phyloP scores from a whole-genome alignment of 192 early-diverging fungal genomes.

The Coemansia sp. region DNA sequence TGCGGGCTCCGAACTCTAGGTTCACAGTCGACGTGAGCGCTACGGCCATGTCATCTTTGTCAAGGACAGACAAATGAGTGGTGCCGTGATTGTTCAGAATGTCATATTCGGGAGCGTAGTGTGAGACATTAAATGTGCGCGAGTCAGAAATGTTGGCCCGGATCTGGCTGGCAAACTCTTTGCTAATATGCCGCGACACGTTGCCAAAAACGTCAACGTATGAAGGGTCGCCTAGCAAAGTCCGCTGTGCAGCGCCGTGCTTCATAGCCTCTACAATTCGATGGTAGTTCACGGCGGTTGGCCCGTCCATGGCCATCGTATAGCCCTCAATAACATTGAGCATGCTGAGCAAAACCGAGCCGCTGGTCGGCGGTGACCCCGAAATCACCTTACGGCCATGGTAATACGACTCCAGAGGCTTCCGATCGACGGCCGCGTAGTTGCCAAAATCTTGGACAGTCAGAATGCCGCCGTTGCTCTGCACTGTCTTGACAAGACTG shows the following conservation, averaged over 20 bases:
- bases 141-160: conserved; percentile 71
- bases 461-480: conserved; percentile 68
- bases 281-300: conserved; percentile 66
- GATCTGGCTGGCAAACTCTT: conserved; percentile 61
- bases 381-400: conserved; percentile 73
- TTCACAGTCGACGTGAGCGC: conserved; percentile 87
- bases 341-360: conserved; percentile 74
- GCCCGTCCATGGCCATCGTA: conserved; percentile 57
- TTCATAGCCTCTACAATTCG: conserved; percentile 85
- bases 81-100: conserved; percentile 81
- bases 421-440: conserved; percentile 61
- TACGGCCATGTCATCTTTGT: conserved; percentile 70
- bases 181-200: conserved; percentile 60
- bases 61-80: conserved; percentile 81
- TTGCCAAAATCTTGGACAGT: conserved; percentile 65
- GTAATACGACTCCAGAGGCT: conserved; percentile 65
- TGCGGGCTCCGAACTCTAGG: conserved; percentile 79
- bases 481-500: conserved; percentile 61
- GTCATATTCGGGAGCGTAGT: conserved; percentile 81
- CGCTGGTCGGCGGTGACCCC: conserved; percentile 73
- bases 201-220: conserved; percentile 50
- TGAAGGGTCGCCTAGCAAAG: conserved; percentile 75
- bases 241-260: conserved; percentile 78
- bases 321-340: conserved; percentile 86
- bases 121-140: conserved; percentile 59